Percentiles rank a stretch among this genome's conserved stretches.
Conservation (phyloP, 148 eudicot genomes). For the Selenicereus undatus region DNA sequence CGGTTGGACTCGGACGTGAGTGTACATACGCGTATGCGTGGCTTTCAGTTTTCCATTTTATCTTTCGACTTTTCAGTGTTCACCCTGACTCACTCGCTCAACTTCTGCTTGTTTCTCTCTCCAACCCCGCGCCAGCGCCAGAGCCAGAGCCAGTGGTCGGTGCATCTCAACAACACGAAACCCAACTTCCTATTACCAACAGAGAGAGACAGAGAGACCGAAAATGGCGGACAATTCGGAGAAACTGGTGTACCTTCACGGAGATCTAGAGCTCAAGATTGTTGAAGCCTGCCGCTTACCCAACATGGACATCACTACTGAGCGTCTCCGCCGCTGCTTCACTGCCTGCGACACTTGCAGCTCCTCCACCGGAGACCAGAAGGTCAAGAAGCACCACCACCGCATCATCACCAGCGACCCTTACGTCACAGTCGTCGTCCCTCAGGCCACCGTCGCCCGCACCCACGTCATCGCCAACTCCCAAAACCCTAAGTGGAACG, state of each 20-base stretch:
- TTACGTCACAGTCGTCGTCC: conserved; percentile 64
- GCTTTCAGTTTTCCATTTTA: too few relatives aligned
- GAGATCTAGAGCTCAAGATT: conserved; percentile 64
- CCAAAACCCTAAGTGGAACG: conserved; percentile 65
- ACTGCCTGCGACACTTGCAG: conserved; percentile 40
- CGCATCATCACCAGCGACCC: conserved; percentile 88
- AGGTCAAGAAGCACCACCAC: conserved; percentile 38
- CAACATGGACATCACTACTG: conserved; percentile 75
- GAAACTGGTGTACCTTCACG: conserved; percentile 50
- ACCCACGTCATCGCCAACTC: conserved; percentile 70
- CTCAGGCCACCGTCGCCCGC: conserved; percentile 69
- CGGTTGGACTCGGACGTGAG: too few relatives aligned
- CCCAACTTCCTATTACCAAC: neutral
- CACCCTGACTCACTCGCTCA: too few relatives aligned
- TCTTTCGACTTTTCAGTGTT: too few relatives aligned
- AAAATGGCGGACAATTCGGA: conserved; percentile 44
- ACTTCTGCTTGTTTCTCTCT: too few relatives aligned
- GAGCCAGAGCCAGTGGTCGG: too few relatives aligned
- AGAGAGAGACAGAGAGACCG: neutral
- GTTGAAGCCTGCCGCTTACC: conserved; percentile 60
- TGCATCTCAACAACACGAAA: neutral
- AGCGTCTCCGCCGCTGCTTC: conserved; percentile 75
- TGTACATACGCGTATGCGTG: too few relatives aligned
- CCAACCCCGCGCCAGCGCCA: too few relatives aligned
- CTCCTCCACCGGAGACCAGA: conserved; percentile 12